A percentile compares a stretch with the other conserved stretches of the same genome.
These are phyloP conservation scores for Amoeboaphelidium protococcarum DNA, from an alignment of 371 early-diverging fungal species.

Conservation along the genomic window DNA sequence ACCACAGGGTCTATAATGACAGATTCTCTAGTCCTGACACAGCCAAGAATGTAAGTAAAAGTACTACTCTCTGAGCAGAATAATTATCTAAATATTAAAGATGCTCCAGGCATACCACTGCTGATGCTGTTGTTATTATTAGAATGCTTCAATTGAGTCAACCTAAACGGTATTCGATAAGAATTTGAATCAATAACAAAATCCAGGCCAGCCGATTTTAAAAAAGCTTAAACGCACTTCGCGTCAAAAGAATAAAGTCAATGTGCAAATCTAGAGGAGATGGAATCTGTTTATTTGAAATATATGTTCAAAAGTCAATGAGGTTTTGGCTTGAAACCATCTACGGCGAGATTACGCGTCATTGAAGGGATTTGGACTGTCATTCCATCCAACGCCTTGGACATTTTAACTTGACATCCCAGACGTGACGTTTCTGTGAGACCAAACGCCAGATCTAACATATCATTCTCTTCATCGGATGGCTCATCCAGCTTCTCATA, in stretches of 20 bases:
- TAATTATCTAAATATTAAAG: slow-evolving; percentile 5
- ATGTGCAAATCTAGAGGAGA: no score
- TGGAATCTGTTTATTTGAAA: no score
- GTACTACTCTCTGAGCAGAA: slow-evolving; percentile 4
- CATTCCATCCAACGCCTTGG: slow-evolving; percentile 54
- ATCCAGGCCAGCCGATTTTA: no score
- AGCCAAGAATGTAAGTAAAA: slow-evolving; percentile 6
- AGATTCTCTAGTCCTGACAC: neutral
- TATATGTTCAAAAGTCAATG: no score
- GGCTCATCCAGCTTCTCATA: slow-evolving; percentile 76
- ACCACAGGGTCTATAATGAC: slow-evolving; percentile 6
- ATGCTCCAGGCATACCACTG: no score
- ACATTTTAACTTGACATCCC: slow-evolving; percentile 85
- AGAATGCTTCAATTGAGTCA: no score
- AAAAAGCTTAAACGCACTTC: no score
- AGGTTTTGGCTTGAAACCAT: slow-evolving; percentile 25
- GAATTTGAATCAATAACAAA: no score
- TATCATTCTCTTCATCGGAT: slow-evolving; percentile 95
- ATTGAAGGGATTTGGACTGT: slow-evolving; percentile 77
- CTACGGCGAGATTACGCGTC: slow-evolving; percentile 85
- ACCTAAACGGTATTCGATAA: no score
- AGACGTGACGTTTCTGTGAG: slow-evolving; percentile 89
- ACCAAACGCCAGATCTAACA: slow-evolving; percentile 95
- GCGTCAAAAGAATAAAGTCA: no score
- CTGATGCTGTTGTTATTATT: no score